Conservation (phyloP, 768 basidiomycete genomes). For the Dacryopinax primogenitus region DNA sequence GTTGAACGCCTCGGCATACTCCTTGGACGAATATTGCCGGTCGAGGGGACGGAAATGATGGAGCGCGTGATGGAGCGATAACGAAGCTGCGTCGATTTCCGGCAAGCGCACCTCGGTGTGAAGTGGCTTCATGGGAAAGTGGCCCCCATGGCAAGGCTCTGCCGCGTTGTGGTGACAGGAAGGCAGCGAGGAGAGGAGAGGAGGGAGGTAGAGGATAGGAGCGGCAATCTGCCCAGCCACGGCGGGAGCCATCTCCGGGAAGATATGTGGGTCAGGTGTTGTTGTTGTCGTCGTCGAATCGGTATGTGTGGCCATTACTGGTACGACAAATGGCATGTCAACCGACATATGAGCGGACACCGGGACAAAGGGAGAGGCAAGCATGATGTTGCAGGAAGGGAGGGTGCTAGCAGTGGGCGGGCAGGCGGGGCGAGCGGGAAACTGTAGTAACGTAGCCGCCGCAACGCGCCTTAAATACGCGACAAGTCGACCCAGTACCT, state of each 20-base stretch:
- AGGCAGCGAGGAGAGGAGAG: slow-evolving; percentile 66
- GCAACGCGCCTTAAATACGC: slow-evolving; percentile 1
- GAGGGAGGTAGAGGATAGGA: slow-evolving; percentile 70
- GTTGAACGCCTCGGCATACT: slow-evolving; percentile 76
- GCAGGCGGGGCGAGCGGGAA: background rate
- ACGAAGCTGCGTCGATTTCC: slow-evolving; percentile 68
- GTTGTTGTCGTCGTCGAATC: background rate
- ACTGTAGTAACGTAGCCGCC: background rate
- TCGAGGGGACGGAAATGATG: slow-evolving; percentile 56
- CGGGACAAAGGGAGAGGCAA: slow-evolving; percentile 1
- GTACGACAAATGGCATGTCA: background rate
- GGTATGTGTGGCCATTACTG: background rate
- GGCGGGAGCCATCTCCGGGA: background rate
- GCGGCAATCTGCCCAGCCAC: slow-evolving; percentile 13
- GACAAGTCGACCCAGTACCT: background rate
- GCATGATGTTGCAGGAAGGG: slow-evolving; percentile 15
- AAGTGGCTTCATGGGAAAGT: slow-evolving; percentile 30
- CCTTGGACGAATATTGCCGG: slow-evolving; percentile 45
- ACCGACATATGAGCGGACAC: background rate
- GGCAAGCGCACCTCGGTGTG: slow-evolving; percentile 66
- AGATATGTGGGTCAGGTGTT: background rate
- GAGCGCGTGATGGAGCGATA: slow-evolving; percentile 75
- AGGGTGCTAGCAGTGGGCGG: slow-evolving; percentile 4
- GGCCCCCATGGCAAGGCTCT: slow-evolving; percentile 15
- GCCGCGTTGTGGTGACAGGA: slow-evolving; percentile 21